phyloP scores from a whole-genome alignment of 352 stramenopile genomes.

The Phytophthora sojae region DNA sequence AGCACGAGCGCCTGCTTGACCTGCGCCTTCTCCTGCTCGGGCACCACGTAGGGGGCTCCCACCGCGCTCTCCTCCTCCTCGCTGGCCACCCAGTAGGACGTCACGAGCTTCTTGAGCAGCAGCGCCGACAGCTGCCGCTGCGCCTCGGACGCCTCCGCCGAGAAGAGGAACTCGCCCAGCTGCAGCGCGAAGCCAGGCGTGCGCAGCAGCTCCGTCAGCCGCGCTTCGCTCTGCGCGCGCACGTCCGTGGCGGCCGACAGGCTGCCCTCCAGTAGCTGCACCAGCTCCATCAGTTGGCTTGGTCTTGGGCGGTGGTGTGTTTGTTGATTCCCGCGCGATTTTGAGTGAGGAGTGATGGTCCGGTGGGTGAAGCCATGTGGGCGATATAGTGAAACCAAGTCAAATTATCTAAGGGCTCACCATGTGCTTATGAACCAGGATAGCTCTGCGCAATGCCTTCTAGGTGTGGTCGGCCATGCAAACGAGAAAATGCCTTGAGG shows the following conservation, averaged over 20 bases:
- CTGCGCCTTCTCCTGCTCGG: constrained; percentile 73
- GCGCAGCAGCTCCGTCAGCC: constrained; percentile 66
- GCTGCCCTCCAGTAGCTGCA: constrained; percentile 62
- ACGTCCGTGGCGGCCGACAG: constrained; percentile 52
- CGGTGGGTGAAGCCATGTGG: not conserved
- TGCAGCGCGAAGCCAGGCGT: constrained; percentile 74
- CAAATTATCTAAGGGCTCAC: not conserved
- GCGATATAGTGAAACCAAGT: not conserved
- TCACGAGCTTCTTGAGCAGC: constrained; percentile 74
- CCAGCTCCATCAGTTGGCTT: constrained; percentile 44
- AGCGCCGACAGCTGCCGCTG: constrained; percentile 71
- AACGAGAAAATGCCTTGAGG: too few relatives aligned
- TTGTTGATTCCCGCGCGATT: constrained; percentile 16
- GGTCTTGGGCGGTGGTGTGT: too few relatives aligned
- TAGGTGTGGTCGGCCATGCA: too few relatives aligned
- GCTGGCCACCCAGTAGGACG: constrained; percentile 65
- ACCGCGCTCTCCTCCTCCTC: constrained; percentile 28
- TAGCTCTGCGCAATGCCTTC: too few relatives aligned
- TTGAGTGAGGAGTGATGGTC: constrained; percentile 21
- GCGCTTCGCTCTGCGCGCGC: constrained; percentile 70
- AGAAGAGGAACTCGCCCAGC: constrained; percentile 78
- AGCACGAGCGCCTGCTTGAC: constrained; percentile 67
- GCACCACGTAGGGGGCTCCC: constrained; percentile 49
- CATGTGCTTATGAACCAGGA: too few relatives aligned
- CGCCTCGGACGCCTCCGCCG: constrained; percentile 34